Conservation (phyloP, 768 basidiomycete species). For the Boletus barrowsii region DNA sequence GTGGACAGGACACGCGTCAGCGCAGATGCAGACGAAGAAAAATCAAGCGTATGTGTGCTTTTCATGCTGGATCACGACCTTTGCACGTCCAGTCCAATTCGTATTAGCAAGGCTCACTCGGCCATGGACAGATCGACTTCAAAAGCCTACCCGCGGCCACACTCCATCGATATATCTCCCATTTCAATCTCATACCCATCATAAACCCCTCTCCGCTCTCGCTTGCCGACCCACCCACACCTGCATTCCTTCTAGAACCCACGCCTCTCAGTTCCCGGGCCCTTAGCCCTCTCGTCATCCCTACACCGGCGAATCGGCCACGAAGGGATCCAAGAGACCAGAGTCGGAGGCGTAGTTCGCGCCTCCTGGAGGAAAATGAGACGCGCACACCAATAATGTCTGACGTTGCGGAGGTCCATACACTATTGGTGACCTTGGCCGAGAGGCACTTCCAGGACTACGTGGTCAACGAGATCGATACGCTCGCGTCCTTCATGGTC, state of each 20-base stretch:
- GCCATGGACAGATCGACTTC: conserved; percentile 64
- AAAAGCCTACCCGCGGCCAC: conserved; percentile 60
- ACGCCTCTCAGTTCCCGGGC: conserved; percentile 43
- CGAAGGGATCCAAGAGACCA: conserved; percentile 64
- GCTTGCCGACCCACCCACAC: conserved; percentile 67
- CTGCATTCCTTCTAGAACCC: conserved; percentile 54
- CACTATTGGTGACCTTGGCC: conserved; percentile 62
- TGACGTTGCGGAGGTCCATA: conserved; percentile 67
- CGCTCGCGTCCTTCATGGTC: conserved; percentile 79
- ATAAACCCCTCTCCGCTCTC: conserved; percentile 70
- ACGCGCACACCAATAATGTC: conserved; percentile 63
- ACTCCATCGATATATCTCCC: conserved; percentile 69
- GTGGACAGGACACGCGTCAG: conserved; percentile 40
- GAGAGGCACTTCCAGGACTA: conserved; percentile 72
- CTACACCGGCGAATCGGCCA: conserved; percentile 68
- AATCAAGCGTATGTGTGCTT: conserved; percentile 28
- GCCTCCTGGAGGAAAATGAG: conserved; percentile 62
- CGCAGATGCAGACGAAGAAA: conserved; percentile 29
- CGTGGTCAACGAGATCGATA: conserved; percentile 69
- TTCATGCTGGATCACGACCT: neutral
- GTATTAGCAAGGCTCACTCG: conserved; percentile 7
- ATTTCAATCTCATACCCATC: conserved; percentile 67
- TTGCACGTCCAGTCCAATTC: neutral
- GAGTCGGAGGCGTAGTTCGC: conserved; percentile 64
- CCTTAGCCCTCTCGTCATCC: conserved; percentile 44